Percentiles rank a stretch among this genome's conserved stretches.
Evolutionary conservation across 2,329 filamentous ascomycete species (phyloP).

Genomic region (Exserohilum rostratum): DNA sequence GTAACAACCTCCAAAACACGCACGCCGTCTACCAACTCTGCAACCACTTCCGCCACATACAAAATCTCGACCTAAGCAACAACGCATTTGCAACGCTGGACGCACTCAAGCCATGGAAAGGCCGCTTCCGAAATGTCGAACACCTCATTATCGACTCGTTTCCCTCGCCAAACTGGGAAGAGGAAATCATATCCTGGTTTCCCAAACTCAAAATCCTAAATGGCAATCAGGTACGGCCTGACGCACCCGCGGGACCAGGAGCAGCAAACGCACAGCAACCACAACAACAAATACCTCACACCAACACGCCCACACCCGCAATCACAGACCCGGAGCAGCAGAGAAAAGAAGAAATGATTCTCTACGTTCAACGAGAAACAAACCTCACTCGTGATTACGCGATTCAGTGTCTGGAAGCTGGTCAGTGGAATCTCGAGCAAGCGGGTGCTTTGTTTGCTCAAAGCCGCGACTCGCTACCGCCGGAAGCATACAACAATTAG

Average conservation of each 20-base stretch:
- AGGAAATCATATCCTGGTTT: constrained; percentile 79
- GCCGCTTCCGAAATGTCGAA: constrained; percentile 78
- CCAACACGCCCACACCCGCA: constrained; percentile 25
- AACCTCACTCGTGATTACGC: constrained; percentile 81
- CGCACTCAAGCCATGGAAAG: constrained; percentile 75
- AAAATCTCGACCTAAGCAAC: constrained; percentile 85
- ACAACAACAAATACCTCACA: constrained; percentile 5
- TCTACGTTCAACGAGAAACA: constrained; percentile 76
- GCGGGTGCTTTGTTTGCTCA: constrained; percentile 77
- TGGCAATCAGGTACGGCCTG: constrained; percentile 72
- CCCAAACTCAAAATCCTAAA: constrained; percentile 81
- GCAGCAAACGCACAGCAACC: not conserved
- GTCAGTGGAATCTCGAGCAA: constrained; percentile 78
- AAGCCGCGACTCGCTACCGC: constrained; percentile 64
- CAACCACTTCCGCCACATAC: constrained; percentile 80
- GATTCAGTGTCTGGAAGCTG: constrained; percentile 78
- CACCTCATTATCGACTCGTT: constrained; percentile 71
- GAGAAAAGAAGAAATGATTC: constrained; percentile 70
- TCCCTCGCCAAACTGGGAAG: constrained; percentile 60
- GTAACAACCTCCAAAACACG: constrained; percentile 78
- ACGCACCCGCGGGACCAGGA: constrained; percentile 51
- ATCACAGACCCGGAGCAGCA: constrained; percentile 18
- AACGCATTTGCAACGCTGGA: constrained; percentile 76
- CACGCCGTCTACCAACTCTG: constrained; percentile 75
- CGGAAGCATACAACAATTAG: constrained; percentile 50